Base-by-base conservation (phyloP, 306 rosid genomes). In the Cucurbita pepo region DNA sequence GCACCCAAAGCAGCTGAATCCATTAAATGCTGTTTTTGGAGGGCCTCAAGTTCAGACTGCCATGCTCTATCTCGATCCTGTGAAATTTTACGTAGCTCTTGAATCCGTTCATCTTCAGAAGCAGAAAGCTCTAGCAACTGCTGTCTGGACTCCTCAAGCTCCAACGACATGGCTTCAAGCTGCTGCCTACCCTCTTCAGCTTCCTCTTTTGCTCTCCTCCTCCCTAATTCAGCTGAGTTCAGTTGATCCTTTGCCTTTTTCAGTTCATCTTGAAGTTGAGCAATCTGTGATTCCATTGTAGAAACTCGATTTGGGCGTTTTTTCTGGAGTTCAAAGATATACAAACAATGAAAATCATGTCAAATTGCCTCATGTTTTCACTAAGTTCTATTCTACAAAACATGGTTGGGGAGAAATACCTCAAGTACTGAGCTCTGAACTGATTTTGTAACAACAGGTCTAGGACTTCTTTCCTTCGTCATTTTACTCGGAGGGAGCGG, bases 31-130 rank as follows among this genome's bases (percentile, higher is more conserved):
- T 93, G 98, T 76, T 85, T 85, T 76, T 83, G 97, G 74, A 93
- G 86, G 51, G 97, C 98, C 85, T 87, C 90, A 4, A 93, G 91
- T 75, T 93, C 98, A 54, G 96, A 93, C 60, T 93, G 90, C 98
- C 98, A 93, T n/a, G 83, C 97, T 79, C 89, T 80, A 79, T 93
- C 98, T 3, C 98, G 90, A 63, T 90, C 97, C 66, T 90, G 98
- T 8, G 98, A 93, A 58, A 88, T 78, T 76, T 83, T 81, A 13
- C 87, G 85, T 21, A 93, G 96, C 77, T 92, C 96, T 79, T 78
- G 85, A 72, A 92, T 81, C 61, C 97, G 87, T 22, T 75, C 89
- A 36, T 92, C 96, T 80, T 92, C 97, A 44, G 89, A 89, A 69
- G 85, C 84, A 53, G 97, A 89, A 55, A 89, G 71, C 37, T 92